phyloP scores from a whole-genome alignment of 176 grass and related monocot genomes.

The barley (Hordeum vulgare) region MorexV3_pseudomolecules_assembly NC_058518.1:387335801-387336300 shows the following conservation, averaged over 20 bases:
- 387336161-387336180: constrained; percentile 1
- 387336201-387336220: constrained; percentile 27
- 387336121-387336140: background rate
- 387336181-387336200: constrained; percentile 28
- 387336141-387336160: constrained; percentile 10
- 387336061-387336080: constrained; percentile 41
- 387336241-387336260: constrained; percentile 26
- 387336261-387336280: constrained; percentile 36
- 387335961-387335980: constrained; percentile 27
- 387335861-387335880: background rate
- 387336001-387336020: constrained; percentile 23
- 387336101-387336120: background rate
- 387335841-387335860: constrained; percentile 6
- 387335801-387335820: constrained; percentile 12
- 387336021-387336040: constrained; percentile 18
- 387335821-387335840: constrained; percentile 32
- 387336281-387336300: constrained; percentile 26
- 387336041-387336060: constrained; percentile 5
- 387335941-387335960: constrained; percentile 35
- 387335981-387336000: constrained; percentile 26
- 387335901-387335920: background rate
- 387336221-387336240: constrained; percentile 32
- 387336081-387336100: constrained; percentile 32
- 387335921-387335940: constrained; percentile 22
- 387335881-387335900: background rate